A percentile compares a stretch with the other conserved stretches of the same genome.
Conservation (phyloP, 1,139 yeast genomes). For the Blastobotrys arbuscula region DNA sequence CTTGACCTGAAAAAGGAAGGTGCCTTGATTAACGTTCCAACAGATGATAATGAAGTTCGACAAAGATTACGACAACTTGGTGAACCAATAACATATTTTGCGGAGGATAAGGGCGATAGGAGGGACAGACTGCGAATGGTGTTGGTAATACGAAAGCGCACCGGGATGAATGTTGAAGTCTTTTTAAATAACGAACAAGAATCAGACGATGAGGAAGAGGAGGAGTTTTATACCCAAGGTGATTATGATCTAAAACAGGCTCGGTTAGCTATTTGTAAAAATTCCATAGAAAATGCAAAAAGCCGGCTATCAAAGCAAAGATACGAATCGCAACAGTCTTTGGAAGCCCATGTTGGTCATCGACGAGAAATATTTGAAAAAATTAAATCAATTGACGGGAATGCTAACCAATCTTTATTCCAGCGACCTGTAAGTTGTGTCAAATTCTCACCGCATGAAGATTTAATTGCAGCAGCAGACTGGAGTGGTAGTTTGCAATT, state of each 20-base stretch:
- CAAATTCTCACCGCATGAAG: conserved; percentile 39
- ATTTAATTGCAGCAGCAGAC: conserved; percentile 59
- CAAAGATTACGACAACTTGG: conserved; percentile 43
- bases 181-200: conserved; percentile 26
- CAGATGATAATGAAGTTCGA: conserved; percentile 58
- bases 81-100: conserved; percentile 55
- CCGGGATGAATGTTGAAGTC: conserved; percentile 21
- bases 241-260: conserved; percentile 48
- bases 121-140: conserved; percentile 50
- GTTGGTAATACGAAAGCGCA: conserved; percentile 28
- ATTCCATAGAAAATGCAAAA: conserved; percentile 46
- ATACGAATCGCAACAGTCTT: conserved; percentile 21
- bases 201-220: conserved; percentile 52
- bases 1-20: conserved; percentile 12
- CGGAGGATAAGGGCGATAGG: conserved; percentile 59
- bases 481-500: conserved; percentile 76
- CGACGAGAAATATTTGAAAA: conserved; percentile 44
- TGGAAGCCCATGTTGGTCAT: conserved; percentile 36
- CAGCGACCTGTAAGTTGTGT: conserved; percentile 65
- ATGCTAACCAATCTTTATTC: conserved; percentile 67
- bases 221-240: conserved; percentile 85
- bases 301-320: conserved; percentile 38
- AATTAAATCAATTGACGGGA: conserved; percentile 41
- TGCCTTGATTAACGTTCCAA: conserved; percentile 44
- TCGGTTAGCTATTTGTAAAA: conserved; percentile 47